These are phyloP conservation scores for Xylaria sp. DNA, from an alignment of 2,329 filamentous ascomycete species.

Conservation along the genomic window DNA sequence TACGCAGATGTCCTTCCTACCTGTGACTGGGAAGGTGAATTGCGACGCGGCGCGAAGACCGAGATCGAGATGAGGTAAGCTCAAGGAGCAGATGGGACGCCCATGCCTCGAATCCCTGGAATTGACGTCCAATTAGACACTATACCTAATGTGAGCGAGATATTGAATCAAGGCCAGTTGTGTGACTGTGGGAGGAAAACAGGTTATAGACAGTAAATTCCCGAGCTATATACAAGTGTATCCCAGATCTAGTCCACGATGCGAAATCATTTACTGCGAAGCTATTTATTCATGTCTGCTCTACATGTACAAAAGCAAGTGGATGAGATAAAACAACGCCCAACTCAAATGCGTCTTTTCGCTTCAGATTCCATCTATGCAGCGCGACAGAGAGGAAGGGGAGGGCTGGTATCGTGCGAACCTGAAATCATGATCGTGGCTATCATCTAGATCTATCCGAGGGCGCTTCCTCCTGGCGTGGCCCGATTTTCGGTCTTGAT, in stretches of 20 bases:
- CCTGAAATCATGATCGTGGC: neutral
- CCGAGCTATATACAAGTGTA: slow-evolving; percentile 30
- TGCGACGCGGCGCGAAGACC: too few relatives aligned
- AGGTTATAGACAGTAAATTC: slow-evolving; percentile 27
- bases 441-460: slow-evolving; percentile 16
- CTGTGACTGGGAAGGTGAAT: too few relatives aligned
- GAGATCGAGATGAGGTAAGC: too few relatives aligned
- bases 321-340: neutral
- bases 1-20: too few relatives aligned
- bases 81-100: too few relatives aligned
- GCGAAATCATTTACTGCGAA: slow-evolving; percentile 12
- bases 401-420: slow-evolving; percentile 12
- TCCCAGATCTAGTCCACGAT: slow-evolving; percentile 25
- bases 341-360: slow-evolving; percentile 11
- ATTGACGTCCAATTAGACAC: neutral
- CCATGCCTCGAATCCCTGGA: neutral
- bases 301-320: slow-evolving; percentile 5
- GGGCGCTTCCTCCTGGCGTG: slow-evolving; percentile 12
- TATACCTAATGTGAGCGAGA: neutral
- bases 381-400: slow-evolving; percentile 5
- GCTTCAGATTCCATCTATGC: slow-evolving; percentile 23
- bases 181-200: neutral
- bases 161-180: neutral
- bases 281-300: slow-evolving; percentile 22
- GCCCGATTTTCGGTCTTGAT: neutral